Evolutionary conservation across 805 yeast genomes (phyloP), one percentile per base, ranked within the genome.

Genomic region (Saccharomycopsis fermentans): DNA sequence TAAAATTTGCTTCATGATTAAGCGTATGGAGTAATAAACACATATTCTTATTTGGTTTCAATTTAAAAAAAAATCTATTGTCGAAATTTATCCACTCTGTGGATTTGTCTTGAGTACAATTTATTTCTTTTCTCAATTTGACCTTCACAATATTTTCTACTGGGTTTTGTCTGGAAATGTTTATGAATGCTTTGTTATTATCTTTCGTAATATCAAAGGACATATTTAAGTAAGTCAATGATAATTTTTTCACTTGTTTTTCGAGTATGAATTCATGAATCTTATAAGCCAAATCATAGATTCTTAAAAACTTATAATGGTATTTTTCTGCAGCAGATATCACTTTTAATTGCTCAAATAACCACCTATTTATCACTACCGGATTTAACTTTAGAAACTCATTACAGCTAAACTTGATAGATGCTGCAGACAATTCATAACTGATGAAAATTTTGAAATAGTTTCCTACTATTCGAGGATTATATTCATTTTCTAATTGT

Each of bases 341-440:
- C 65, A 43, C 63, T 63, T 1, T 64, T 63, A 32, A 65, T 61
- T 11, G 67, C 56, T 37, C 68, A 66, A 55, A 60, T 1, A 60
- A 29, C 19, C 56, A 48, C 17, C 58, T 35, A 50, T 58, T 40
- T 37, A 60, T 29, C 6, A 56, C 58, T 3, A 58, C 50, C 6
- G 51, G 26, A 2, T 34, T 26, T 6, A 17, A 52, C 3, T 14
- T 29, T 6, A 48, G 11, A 36, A 48, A 37, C 60, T 67, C 64
- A 24, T 78, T 63, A 5, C 69, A 60, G 40, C 40, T 54, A 17
- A 56, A 36, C 32, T 40, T n/a, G 16, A 59, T 12, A 2, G 47
- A 21, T 12, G 51, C 36, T 6, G 62, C 48, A 17, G 48, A 43
- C 8, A 58, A 37, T 29, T 47, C 57, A 27, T 36, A 17, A 47